Evolutionary conservation across 305 asterid species (phyloP).

Genomic region (Solanum hybrid): DNA sequence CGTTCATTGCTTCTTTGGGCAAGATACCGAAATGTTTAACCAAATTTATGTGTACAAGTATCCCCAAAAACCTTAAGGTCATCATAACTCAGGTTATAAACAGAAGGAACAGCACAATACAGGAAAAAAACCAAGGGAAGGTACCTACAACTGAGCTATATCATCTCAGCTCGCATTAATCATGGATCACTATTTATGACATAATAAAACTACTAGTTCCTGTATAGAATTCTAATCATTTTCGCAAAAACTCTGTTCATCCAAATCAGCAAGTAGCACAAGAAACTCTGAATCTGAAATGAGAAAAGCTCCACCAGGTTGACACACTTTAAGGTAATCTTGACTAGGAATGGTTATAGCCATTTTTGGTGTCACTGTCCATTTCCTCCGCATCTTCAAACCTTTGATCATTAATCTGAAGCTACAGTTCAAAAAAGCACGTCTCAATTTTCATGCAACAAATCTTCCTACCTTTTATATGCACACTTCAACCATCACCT

Average conservation of each 20-base stretch:
- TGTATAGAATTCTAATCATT: background rate
- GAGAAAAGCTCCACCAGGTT: background rate
- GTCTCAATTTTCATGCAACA: background rate
- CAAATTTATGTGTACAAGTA: background rate
- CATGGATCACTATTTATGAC: background rate
- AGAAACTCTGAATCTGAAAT: background rate
- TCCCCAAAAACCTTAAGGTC: background rate
- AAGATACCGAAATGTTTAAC: background rate
- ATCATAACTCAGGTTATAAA: background rate
- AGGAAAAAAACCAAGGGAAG: background rate
- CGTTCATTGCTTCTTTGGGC: background rate
- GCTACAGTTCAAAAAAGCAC: constrained; percentile 35
- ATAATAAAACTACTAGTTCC: background rate
- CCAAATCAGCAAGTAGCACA: background rate
- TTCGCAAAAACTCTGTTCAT: background rate
- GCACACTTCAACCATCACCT: background rate
- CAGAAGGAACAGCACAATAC: background rate
- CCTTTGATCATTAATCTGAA: constrained; percentile 72
- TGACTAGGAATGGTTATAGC: background rate
- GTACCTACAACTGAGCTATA: background rate
- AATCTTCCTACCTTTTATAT: background rate
- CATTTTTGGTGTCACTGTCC: constrained; percentile 41
- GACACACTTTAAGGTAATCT: background rate
- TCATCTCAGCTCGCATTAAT: background rate
- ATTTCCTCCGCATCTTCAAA: constrained; percentile 92